Conservation (phyloP, 495 filamentous ascomycete genomes). For the Annulohypoxylon nitens region DNA sequence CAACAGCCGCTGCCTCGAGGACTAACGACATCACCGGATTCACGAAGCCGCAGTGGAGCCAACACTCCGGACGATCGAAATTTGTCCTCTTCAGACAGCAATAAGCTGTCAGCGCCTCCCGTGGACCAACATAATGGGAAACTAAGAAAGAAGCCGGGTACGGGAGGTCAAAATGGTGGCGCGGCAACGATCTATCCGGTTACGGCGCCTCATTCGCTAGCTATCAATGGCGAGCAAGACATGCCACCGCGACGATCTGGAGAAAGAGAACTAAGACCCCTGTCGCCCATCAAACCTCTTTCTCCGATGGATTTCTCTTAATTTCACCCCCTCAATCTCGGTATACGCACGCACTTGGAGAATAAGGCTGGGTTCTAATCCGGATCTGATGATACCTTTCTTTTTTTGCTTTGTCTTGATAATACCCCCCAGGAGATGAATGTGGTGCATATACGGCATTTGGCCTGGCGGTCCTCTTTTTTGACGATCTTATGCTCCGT, state of each 20-base stretch:
- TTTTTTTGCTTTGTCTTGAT: conserved; percentile 44
- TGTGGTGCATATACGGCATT: conserved; percentile 38
- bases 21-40: conserved; percentile 32
- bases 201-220: conserved; percentile 56
- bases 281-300: conserved; percentile 79
- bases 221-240: conserved; percentile 58
- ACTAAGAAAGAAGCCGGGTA: conserved; percentile 56
- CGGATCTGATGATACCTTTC: conserved; percentile 37
- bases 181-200: conserved; percentile 53
- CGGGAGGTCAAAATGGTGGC: conserved; percentile 47
- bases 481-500: conserved; percentile 47
- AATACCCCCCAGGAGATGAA: conserved; percentile 44
- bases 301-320: conserved; percentile 73
- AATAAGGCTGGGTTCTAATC: conserved; percentile 21
- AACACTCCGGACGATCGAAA: conserved; percentile 67
- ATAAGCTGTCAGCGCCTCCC: conserved; percentile 56
- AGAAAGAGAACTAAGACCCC: conserved; percentile 61
- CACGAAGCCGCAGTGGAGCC: conserved; percentile 33
- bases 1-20: conserved; percentile 62
- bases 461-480: conserved; percentile 38
- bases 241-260: conserved; percentile 52
- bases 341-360: conserved; percentile 27
- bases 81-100: conserved; percentile 76
- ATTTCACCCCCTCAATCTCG: conserved; percentile 6
- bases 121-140: conserved; percentile 48